Base-by-base conservation (phyloP, 192 early-diverging fungal species). In the Entomortierella parvispora region DNA sequence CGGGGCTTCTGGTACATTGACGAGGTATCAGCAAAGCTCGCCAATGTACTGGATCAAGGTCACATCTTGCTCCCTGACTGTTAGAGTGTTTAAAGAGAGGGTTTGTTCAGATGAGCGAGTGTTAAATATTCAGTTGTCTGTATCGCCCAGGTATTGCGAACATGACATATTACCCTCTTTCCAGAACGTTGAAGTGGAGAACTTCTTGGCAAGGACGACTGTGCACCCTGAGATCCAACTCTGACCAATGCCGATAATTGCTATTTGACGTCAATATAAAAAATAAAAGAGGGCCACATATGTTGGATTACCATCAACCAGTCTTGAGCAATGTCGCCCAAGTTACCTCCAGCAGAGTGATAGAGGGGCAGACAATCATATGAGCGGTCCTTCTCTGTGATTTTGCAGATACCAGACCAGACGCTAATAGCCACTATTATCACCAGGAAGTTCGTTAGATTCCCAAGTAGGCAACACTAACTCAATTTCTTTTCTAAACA, bases 21-120 rank as follows among this genome's bases (percentile, higher is more conserved):
- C 43, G 32, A 92, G 79, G 53, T 89, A 91, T 33, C 90, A 80
- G 44, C 84, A 86, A n/a, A 91, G 81, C 58, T 91, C 90, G 52
- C 87, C 89, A 68, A 90, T 87, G 50, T 89, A 87, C 68, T 86
- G 83, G 43, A 77, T 42, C 8, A 60, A 40, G 0, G 60, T 63
- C n/a, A 58, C 58, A 1, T 63, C 47, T 46, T 58, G 48, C 9
- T 58, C 60, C 0, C 53, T 47, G 25, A 68, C 69, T 58, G 49
- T 28, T 60, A 34, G 65, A n/a, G n/a, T n/a, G n/a, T n/a, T n/a
- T n/a, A n/a, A n/a, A n/a, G n/a, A n/a, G n/a, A n/a, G n/a, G n/a
- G n/a, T n/a, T n/a, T n/a, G n/a, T n/a, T n/a, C n/a, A n/a, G n/a
- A n/a, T n/a, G n/a, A n/a, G n/a, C n/a, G n/a, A n/a, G n/a, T n/a